phyloP scores from a whole-genome alignment of 805 yeast genomes.

The Kuraishia hungarica region DNA sequence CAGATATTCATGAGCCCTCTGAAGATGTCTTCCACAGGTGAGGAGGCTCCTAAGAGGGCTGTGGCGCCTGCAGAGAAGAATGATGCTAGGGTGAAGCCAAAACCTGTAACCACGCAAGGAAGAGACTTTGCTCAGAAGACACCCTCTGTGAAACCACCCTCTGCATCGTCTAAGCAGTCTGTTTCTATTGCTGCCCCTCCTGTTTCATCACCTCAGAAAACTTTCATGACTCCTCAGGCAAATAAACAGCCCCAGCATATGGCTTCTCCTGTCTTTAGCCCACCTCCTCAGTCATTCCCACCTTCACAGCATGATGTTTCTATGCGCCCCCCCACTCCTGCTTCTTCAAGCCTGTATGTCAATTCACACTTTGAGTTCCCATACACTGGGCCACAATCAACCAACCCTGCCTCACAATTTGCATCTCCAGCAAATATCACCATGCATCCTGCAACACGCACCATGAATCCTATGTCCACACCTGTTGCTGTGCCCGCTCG shows the following conservation, averaged over 20 bases:
- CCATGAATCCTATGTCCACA: not conserved
- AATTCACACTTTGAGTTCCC: constrained; percentile 25
- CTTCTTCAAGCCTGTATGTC: constrained; percentile 17
- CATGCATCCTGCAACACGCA: not conserved
- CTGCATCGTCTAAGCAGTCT: not conserved
- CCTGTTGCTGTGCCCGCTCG: not conserved
- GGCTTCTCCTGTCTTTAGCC: not conserved
- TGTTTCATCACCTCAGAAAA: not conserved
- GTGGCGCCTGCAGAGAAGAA: too few relatives aligned
- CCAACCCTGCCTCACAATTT: too few relatives aligned
- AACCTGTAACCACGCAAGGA: not conserved
- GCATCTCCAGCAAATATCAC: not conserved
- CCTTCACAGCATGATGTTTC: not conserved
- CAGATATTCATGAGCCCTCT: not conserved
- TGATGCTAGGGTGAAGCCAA: not conserved
- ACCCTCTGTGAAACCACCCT: not conserved
- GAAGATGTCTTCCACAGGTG: not conserved
- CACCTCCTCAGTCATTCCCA: not conserved
- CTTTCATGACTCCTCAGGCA: not conserved
- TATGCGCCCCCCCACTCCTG: not conserved
- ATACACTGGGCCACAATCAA: not conserved
- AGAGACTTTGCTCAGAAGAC: not conserved
- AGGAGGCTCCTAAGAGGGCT: not conserved
- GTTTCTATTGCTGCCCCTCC: not conserved
- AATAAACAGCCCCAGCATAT: not conserved